Conservation (phyloP, 73 alveolate species). For the Effrenium voratum region DNA sequence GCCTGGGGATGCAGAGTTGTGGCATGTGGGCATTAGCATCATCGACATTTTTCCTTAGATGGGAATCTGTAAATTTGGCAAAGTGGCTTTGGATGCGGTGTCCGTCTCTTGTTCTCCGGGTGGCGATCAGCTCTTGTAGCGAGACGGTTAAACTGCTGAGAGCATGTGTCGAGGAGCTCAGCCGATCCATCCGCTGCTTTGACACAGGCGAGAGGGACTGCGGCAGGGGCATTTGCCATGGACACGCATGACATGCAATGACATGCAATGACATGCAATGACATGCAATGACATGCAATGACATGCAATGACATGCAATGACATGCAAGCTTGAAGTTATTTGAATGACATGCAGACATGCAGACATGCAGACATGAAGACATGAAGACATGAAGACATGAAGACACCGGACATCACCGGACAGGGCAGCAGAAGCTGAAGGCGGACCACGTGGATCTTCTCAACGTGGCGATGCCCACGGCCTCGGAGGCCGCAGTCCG, state of each 20-base stretch:
- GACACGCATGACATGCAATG: background rate
- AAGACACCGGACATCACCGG: background rate
- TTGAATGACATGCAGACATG: too few species aligned
- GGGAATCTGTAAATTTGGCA: background rate
- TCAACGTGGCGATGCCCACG: constrained; percentile 87
- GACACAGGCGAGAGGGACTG: constrained; percentile 14
- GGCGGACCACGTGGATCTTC: constrained; percentile 55
- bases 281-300: background rate
- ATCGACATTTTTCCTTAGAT: too few species aligned
- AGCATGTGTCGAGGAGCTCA: constrained; percentile 63
- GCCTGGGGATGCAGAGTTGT: background rate
- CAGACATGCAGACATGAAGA: too few species aligned
- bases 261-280: background rate
- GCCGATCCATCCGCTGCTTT: constrained; percentile 51
- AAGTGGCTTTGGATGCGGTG: background rate
- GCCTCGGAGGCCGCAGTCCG: constrained; percentile 21
- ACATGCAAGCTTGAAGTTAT: too few species aligned
- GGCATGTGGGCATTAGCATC: too few species aligned
- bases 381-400: too few species aligned
- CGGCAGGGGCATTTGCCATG: background rate
- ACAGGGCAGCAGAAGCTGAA: constrained; percentile 41
- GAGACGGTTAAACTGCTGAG: too few species aligned
- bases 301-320: background rate
- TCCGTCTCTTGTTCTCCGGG: background rate
- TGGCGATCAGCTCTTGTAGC: too few species aligned